A percentile compares a stretch with the other conserved stretches of the same genome.
Conservation (phyloP, 768 basidiomycete genomes). For the Botryobasidium botryosum region DNA sequence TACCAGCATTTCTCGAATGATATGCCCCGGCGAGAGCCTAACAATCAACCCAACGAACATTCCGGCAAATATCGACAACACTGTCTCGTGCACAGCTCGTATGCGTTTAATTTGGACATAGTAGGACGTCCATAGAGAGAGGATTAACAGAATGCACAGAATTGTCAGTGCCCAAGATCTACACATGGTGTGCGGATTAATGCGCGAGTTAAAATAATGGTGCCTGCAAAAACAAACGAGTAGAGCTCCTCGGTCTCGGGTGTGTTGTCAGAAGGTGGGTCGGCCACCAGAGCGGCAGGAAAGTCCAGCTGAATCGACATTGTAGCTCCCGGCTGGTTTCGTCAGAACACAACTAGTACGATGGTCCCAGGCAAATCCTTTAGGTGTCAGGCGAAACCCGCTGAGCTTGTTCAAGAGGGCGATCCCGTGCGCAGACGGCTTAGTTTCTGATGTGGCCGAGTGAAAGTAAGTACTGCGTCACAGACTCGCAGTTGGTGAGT, state of each 20-base stretch:
- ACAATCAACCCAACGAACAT: constrained; percentile 92
- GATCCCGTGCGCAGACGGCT: too few species aligned
- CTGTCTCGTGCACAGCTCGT: constrained; percentile 86
- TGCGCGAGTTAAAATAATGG: background rate
- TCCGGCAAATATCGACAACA: constrained; percentile 88
- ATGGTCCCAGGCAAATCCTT: too few species aligned
- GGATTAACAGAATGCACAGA: constrained; percentile 78
- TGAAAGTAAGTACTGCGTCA: too few species aligned
- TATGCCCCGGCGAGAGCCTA: constrained; percentile 74
- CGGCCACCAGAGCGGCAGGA: too few species aligned
- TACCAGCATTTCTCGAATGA: constrained; percentile 96
- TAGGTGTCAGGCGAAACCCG: too few species aligned
- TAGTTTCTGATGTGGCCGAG: too few species aligned
- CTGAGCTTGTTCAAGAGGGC: too few species aligned
- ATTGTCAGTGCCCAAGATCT: constrained; percentile 82
- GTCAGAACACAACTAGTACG: too few species aligned
- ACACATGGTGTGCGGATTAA: background rate
- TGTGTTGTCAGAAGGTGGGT: constrained; percentile 7
- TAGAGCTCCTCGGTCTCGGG: constrained; percentile 11
- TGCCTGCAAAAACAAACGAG: constrained; percentile 7
- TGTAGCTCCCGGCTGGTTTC: too few species aligned
- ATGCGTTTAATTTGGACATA: constrained; percentile 96
- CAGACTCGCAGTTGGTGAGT: too few species aligned
- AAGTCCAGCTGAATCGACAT: too few species aligned
- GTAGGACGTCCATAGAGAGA: constrained; percentile 92